Evolutionary conservation across 2,329 filamentous ascomycete species (phyloP).

Genomic region (Cercospora berteroae): DNA sequence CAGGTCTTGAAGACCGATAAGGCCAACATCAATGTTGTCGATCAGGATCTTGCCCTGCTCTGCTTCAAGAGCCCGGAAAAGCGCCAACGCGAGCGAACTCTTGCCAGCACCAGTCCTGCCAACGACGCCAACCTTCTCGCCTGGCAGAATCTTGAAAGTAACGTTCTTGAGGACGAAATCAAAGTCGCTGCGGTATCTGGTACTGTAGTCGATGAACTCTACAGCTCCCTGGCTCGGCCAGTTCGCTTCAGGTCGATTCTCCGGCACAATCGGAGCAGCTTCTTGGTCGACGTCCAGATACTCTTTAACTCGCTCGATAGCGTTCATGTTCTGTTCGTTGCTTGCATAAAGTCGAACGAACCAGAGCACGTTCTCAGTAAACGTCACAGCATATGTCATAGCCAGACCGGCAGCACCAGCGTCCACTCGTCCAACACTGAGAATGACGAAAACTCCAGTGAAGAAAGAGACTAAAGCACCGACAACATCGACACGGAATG

Average conservation of each 20-base stretch:
- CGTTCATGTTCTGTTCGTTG: conserved; percentile 99
- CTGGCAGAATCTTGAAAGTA: conserved; percentile 79
- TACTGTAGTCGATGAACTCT: conserved; percentile 85
- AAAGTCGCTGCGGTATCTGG: conserved; percentile 81
- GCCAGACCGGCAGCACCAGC: conserved; percentile 90
- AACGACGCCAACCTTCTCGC: conserved; percentile 93
- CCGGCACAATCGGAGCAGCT: conserved; percentile 71
- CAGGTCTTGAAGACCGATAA: conserved; percentile 88
- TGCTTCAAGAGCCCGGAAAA: conserved; percentile 91
- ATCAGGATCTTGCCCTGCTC: conserved; percentile 86
- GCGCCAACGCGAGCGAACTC: conserved; percentile 85
- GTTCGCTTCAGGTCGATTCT: conserved; percentile 70
- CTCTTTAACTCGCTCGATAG: conserved; percentile 94
- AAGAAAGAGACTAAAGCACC: conserved; percentile 93
- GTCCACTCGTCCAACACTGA: conserved; percentile 79
- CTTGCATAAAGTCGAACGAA: conserved; percentile 88
- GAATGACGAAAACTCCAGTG: conserved; percentile 84
- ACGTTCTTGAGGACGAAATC: conserved; percentile 82
- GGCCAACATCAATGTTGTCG: conserved; percentile 84
- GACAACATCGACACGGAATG: conserved; percentile 84
- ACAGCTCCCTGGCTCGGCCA: conserved; percentile 87
- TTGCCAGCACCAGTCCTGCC: conserved; percentile 95
- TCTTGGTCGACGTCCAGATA: conserved; percentile 97
- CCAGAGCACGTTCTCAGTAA: conserved; percentile 96
- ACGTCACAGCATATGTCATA: conserved; percentile 91